Evolutionary conservation across 1,139 yeast species (phyloP).

Genomic region (Sugiyamaella neomexicana): DNA sequence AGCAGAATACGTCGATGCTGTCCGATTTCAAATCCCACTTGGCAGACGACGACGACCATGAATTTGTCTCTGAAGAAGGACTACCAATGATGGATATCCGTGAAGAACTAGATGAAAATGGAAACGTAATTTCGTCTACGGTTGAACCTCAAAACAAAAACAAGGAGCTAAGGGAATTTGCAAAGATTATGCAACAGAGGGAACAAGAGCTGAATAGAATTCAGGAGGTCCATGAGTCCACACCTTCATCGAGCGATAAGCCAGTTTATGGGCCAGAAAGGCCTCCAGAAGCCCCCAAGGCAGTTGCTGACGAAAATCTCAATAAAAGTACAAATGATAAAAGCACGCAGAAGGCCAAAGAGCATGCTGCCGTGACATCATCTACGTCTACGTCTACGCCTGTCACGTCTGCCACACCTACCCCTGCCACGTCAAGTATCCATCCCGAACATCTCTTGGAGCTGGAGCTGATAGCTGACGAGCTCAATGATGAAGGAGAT

Average conservation of each 20-base stretch:
- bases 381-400: background rate
- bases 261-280: constrained; percentile 27
- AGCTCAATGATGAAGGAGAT: constrained; percentile 48
- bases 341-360: background rate
- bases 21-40: background rate
- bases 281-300: constrained; percentile 8
- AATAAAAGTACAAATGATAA: background rate
- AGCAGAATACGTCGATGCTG: background rate
- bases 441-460: constrained; percentile 54
- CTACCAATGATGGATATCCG: constrained; percentile 76
- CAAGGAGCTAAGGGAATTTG: constrained; percentile 29
- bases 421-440: constrained; percentile 30
- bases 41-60: constrained; percentile 1
- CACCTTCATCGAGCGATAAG: constrained; percentile 6
- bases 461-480: constrained; percentile 56
- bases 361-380: no score
- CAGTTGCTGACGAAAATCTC: background rate
- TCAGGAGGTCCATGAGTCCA: no score
- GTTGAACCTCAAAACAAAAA: constrained; percentile 32
- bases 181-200: constrained; percentile 21
- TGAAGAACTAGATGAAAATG: constrained; percentile 84
- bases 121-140: constrained; percentile 50
- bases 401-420: constrained; percentile 26
- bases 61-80: constrained; percentile 44
- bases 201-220: constrained; percentile 15